phyloP scores from a whole-genome alignment of 345 rosid species.

The Fremontodendron californicum region DNA sequence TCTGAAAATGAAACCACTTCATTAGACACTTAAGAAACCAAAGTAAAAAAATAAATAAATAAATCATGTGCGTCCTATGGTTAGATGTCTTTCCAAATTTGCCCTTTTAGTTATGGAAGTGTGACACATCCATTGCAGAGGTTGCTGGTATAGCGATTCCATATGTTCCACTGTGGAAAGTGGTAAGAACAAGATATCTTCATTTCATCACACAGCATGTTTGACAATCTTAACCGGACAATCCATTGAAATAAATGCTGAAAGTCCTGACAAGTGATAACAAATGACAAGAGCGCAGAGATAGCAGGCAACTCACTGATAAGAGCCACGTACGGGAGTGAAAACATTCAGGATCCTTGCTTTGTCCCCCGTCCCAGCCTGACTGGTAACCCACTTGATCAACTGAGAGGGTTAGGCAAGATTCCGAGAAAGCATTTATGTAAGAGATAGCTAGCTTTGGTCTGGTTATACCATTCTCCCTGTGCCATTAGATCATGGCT shows the following conservation, averaged over 20 bases:
- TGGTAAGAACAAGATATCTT: slow-evolving; percentile 2
- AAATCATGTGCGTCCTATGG: background rate
- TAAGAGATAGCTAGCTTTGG: slow-evolving; percentile 38
- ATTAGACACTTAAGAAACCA: slow-evolving; percentile 1
- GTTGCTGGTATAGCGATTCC: slow-evolving; percentile 1
- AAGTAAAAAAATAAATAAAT: background rate
- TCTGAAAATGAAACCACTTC: slow-evolving; percentile 36
- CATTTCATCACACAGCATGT: background rate
- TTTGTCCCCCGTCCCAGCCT: slow-evolving; percentile 34
- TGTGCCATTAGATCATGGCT: slow-evolving; percentile 28
- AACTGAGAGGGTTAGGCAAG: slow-evolving; percentile 42
- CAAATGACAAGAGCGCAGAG: slow-evolving; percentile 19
- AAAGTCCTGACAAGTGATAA: background rate
- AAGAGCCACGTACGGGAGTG: slow-evolving; percentile 48
- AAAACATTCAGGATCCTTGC: slow-evolving; percentile 31
- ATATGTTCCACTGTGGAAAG: background rate
- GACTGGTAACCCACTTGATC: slow-evolving; percentile 51
- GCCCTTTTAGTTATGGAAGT: background rate
- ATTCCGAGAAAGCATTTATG: slow-evolving; percentile 43
- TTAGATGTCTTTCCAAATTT: background rate
- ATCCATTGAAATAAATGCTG: slow-evolving; percentile 1
- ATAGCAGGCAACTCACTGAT: slow-evolving; percentile 49
- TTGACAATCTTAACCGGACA: slow-evolving; percentile 1
- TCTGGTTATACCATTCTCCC: slow-evolving; percentile 49
- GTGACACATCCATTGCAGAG: background rate